Base-by-base conservation (phyloP, 78 protist species). In the Protostelium mycophagum region DNA sequence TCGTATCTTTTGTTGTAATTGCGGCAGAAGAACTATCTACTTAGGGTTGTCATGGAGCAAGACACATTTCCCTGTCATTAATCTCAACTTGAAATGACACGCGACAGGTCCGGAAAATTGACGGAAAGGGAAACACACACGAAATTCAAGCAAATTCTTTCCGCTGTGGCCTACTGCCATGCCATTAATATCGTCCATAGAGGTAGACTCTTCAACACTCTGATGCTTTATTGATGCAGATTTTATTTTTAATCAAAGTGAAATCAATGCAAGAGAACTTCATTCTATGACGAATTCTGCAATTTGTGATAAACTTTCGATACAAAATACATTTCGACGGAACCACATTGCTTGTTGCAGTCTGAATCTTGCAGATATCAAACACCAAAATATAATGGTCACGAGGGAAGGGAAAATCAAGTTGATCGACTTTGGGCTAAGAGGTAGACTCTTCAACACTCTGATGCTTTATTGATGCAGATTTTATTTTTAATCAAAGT, bases 361-460 rank as follows among this genome's bases (percentile, higher is more conserved):
- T n/a, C n/a, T n/a, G n/a, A n/a, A n/a, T n/a, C n/a, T n/a, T 51
- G 73, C 73, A 51, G 73, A 51, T 16, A 51, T 51, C 73, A 51
- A 51, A 51, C 73, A 51, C 73, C 5, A 51, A 16, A 51, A 51
- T 16, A 51, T 51, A 5, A 51, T 51, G 73, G 73, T 51, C 31
- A 25, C 73, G 73, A 51, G 16, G 16, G 73, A 51, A 25, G 73
- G 73, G 5, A 16, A 25, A 5, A 37, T 95, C 35, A 95, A 95
- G 28, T 39, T 95, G 83, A 93, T 93, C 5, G 97, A 95, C 85
- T 95, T 95, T 90, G 97, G 97, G 0, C 88, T 95, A 0, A 85
- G 94, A 0, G 91, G 91, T 38, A 85, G 35, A 16, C 86, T 93
- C 1, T 90, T 87, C 38, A 89, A 87, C 28, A 25, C 16, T 5